Evolutionary conservation across 352 stramenopile species (phyloP).

Genomic region (Albugo laibachii): DNA sequence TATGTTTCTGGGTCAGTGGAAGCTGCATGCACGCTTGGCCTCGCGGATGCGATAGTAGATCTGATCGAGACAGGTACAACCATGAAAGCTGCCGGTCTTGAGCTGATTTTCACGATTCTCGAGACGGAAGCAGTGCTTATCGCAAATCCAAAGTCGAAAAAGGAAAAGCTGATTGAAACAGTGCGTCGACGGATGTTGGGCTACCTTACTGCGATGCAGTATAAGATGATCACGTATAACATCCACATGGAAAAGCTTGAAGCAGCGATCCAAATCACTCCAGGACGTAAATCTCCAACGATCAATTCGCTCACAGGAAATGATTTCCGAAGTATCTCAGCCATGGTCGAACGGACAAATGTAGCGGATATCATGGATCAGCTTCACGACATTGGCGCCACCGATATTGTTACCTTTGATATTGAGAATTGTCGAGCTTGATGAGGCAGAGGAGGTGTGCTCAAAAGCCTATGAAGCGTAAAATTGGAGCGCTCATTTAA

Average conservation of each 20-base stretch:
- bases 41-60: slow-evolving; percentile 97
- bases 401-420: slow-evolving; percentile 93
- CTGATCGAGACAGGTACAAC: slow-evolving; percentile 97
- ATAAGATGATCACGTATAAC: slow-evolving; percentile 98
- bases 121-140: slow-evolving; percentile 85
- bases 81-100: slow-evolving; percentile 92
- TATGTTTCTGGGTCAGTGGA: slow-evolving; percentile 97
- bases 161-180: slow-evolving; percentile 53
- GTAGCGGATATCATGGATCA: slow-evolving; percentile 92
- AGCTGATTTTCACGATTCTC: slow-evolving; percentile 89
- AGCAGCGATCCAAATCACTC: slow-evolving; percentile 78
- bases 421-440: slow-evolving; percentile 87
- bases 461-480: too few species aligned
- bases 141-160: slow-evolving; percentile 55
- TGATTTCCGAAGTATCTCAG: slow-evolving; percentile 74
- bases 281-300: slow-evolving; percentile 86
- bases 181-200: slow-evolving; percentile 89
- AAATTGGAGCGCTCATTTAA: too few species aligned
- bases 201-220: slow-evolving; percentile 93
- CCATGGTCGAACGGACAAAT: slow-evolving; percentile 82
- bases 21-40: slow-evolving; percentile 89
- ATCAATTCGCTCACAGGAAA: slow-evolving; percentile 82
- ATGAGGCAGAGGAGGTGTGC: background rate
- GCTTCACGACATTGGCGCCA: slow-evolving; percentile 87
- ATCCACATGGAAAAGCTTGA: slow-evolving; percentile 80